These are phyloP conservation scores for Volvariella volvacea DNA, from an alignment of 1,284 basidiomycete species.

Conservation along the genomic window DNA sequence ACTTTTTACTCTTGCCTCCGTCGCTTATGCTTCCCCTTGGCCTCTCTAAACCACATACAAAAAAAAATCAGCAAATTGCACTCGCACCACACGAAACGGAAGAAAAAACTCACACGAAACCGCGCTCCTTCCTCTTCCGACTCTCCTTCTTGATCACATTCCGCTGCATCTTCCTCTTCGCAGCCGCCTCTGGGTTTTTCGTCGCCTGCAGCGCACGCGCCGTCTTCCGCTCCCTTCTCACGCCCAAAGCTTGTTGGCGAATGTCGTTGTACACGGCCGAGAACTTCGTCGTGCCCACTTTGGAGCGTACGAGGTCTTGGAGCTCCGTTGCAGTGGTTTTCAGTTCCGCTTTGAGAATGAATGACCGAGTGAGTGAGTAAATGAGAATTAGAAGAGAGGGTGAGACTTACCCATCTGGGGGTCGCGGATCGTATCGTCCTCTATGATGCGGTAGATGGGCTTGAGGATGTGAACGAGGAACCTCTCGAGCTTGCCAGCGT, in stretches of 20 bases:
- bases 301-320: conserved; percentile 80
- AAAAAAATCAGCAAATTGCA: conserved; percentile 1
- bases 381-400: not conserved
- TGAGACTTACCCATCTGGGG: conserved; percentile 64
- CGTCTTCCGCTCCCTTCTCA: conserved; percentile 71
- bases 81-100: not conserved
- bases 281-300: conserved; percentile 83
- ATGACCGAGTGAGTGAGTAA: not conserved
- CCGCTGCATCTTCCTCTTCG: conserved; percentile 64
- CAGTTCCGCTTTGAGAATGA: conserved; percentile 59
- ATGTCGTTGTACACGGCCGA: conserved; percentile 75
- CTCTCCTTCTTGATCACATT: conserved; percentile 75
- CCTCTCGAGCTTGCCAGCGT: conserved; percentile 44
- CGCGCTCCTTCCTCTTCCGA: conserved; percentile 67
- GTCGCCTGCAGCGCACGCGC: conserved; percentile 58
- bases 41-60: conserved; percentile 34
- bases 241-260: conserved; percentile 61
- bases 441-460: conserved; percentile 82
- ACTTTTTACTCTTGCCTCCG: conserved; percentile 6
- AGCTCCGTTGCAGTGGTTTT: conserved; percentile 81
- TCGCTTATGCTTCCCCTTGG: conserved; percentile 30
- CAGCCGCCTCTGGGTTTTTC: conserved; percentile 72
- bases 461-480: conserved; percentile 84
- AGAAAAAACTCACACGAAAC: conserved; percentile 43
- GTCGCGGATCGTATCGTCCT: conserved; percentile 80